Base-by-base conservation (phyloP, 2,329 filamentous ascomycete species). In the Fusarium proliferatum region DNA sequence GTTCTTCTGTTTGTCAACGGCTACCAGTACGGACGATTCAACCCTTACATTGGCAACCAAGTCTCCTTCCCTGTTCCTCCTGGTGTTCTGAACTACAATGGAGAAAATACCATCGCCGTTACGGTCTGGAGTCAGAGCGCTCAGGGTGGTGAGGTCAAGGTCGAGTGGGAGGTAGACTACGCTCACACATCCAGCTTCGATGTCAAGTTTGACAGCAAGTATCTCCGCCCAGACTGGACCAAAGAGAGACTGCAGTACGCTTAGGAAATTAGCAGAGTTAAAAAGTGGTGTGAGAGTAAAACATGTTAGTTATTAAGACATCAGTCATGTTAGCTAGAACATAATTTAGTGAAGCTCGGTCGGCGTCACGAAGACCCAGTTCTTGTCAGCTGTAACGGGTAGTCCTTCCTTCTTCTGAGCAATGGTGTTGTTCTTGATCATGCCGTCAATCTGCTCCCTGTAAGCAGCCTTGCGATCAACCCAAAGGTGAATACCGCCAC, bases 1-100 rank as follows among this genome's bases (percentile, higher is more conserved):
- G 87, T 86, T 0, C 85, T 90, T 73, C 78, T 92, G 5, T 91
- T 89, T 62, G 85, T 91, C n/a, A 92, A 92, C 62, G 90, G 90
- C 0, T 92, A 91, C 74, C 89, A 91, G 76, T 91, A 90, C 72
- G 89, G 87, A 4, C 85, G 88, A 12, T 91, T 87, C 75, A 87
- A 88, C 67, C 88, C 89, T 0, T 85, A 87, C 56, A 89, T 92
- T 43, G 90, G 90, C 0, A 88, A 90, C 52, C 89, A 92, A 80
- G 83, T 87, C 21, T 82, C 85, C 21, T 92, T 89, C 74, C 89
- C 90, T 2, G 87, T 92, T 4, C 89, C 88, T 2, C 86, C 87
- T 0, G 89, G 90, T 0, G 82, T 91, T 9, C 79, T 91, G 13
- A 84, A 91, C 75, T 90, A 91, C 66, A 79, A 80, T 11, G 90